Percentiles rank a stretch among this genome's conserved stretches.
phyloP scores from a whole-genome alignment of 768 basidiomycete species.

The Tulasnella sp. region DNA sequence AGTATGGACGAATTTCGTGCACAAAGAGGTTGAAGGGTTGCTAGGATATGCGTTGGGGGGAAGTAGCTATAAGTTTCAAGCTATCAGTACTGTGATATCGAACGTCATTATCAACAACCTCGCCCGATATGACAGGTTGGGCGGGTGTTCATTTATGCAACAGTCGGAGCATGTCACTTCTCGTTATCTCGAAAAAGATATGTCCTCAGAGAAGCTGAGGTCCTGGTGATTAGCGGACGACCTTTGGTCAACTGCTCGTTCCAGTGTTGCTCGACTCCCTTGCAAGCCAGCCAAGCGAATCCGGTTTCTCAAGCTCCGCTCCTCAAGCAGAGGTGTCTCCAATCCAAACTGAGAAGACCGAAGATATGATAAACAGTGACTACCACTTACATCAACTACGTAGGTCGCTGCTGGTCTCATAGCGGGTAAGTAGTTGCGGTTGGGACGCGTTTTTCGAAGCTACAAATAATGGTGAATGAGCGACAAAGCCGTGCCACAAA shows the following conservation, averaged over 20 bases:
- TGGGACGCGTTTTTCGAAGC: constrained; percentile 72
- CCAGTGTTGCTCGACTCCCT: too few species aligned
- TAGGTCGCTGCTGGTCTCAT: constrained; percentile 82
- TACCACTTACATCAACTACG: constrained; percentile 67
- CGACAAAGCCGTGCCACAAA: not conserved
- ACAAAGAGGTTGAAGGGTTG: constrained; percentile 87
- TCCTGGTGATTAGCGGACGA: too few species aligned
- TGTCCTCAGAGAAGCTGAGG: too few species aligned
- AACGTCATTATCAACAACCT: too few species aligned
- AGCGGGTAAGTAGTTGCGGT: constrained; percentile 62
- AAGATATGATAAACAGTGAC: not conserved
- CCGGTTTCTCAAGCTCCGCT: too few species aligned
- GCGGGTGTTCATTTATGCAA: too few species aligned
- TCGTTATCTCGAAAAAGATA: too few species aligned
- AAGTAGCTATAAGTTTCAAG: constrained; percentile 54
- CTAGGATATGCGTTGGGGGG: constrained; percentile 87
- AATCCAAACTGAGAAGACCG: constrained; percentile 25
- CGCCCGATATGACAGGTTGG: too few species aligned
- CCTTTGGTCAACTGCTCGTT: too few species aligned
- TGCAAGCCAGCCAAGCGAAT: too few species aligned
- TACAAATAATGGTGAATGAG: constrained; percentile 28
- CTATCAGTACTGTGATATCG: not conserved
- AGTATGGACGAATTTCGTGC: constrained; percentile 95
- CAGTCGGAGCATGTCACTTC: too few species aligned
- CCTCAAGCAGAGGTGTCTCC: not conserved